Conservation (phyloP, 2,329 filamentous ascomycete genomes). For the Huntiella omanensis region DNA sequence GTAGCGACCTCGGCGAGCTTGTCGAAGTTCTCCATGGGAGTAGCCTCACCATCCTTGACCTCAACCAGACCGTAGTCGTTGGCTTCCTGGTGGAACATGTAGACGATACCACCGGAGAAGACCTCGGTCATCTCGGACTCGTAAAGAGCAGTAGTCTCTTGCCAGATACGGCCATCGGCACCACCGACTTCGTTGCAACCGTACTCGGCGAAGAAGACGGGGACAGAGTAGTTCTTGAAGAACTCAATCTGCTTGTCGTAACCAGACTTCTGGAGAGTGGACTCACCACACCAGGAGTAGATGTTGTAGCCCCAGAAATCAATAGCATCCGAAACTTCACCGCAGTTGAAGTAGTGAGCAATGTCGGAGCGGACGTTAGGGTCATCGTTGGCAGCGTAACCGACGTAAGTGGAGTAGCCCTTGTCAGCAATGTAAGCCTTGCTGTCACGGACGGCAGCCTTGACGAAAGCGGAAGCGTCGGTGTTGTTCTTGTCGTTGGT, state of each 20-base stretch:
- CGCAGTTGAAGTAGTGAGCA: constrained; percentile 90
- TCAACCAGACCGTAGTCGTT: constrained; percentile 76
- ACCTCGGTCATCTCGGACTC: constrained; percentile 62
- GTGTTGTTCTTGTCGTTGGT: constrained; percentile 82
- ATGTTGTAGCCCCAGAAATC: constrained; percentile 99
- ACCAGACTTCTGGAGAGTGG: constrained; percentile 55
- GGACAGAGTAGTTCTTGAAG: constrained; percentile 76
- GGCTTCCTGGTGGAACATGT: constrained; percentile 88
- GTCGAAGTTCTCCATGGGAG: constrained; percentile 55
- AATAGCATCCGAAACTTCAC: constrained; percentile 44
- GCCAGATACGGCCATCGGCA: constrained; percentile 53
- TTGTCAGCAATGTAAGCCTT: constrained; percentile 82
- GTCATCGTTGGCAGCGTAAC: constrained; percentile 93
- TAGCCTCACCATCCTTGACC: constrained; percentile 38
- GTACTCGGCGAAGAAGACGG: constrained; percentile 97
- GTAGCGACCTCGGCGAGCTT: constrained; percentile 52
- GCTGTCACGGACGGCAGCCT: constrained; percentile 89
- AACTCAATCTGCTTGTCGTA: constrained; percentile 70
- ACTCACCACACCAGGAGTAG: constrained; percentile 95
- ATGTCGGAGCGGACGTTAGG: constrained; percentile 61
- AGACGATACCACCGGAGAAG: constrained; percentile 93
- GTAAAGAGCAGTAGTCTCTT: constrained; percentile 71
- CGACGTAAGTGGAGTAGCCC: constrained; percentile 71
- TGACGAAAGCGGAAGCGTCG: constrained; percentile 78
- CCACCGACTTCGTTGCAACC: constrained; percentile 61